Base-by-base conservation (phyloP, 2,329 filamentous ascomycete species). In the Neofusicoccum sp. region DNA sequence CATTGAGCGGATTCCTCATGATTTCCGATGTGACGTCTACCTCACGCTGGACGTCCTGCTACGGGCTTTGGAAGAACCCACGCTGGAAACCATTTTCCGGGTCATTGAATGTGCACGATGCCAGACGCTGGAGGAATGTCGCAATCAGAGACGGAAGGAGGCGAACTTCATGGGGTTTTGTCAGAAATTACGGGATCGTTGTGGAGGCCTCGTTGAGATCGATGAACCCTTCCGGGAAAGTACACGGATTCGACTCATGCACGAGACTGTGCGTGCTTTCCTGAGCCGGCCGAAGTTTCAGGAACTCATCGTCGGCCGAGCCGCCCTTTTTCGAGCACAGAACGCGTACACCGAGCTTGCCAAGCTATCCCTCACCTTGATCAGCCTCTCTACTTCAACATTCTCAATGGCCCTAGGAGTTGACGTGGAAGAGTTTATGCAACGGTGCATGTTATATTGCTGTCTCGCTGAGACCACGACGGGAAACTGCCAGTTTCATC, bases 291-390 rank as follows among this genome's bases (percentile, higher is more conserved):
- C 52, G 3, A 4, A 28, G 4, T 56, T 56, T 8, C 9, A 45
- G 8, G 11, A 22, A 6, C n/a, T 56, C 28, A 44, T 56, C 1
- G 14, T 45, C 8, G 52, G 52, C 2, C 8, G 12, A 11, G 5
- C 11, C 9, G 1, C 14, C 1, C 28, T 34, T 7, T 56, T 56
- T n/a, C 52, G 37, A 3, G 1, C 29, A 2, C 52, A 56, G 6
- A 56, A 56, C 14, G 52, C 39, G 3, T 56, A 56, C 4, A 56
- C 52, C 14, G 52, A 56, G 39, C 52, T 56, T 2, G 39, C 39
- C 6, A 56, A 56, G 4, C 22, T 44, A 2, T 8, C 7, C 2
- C 9, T 44, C 14, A 2, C 4, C 22, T 22, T 22, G 22, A 22
- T 22, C 22, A 22, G 22, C 22, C 1, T 22, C 22, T 11, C 6